Conservation (phyloP, 2,329 filamentous ascomycete species). For the Botrytis aclada region DNA sequence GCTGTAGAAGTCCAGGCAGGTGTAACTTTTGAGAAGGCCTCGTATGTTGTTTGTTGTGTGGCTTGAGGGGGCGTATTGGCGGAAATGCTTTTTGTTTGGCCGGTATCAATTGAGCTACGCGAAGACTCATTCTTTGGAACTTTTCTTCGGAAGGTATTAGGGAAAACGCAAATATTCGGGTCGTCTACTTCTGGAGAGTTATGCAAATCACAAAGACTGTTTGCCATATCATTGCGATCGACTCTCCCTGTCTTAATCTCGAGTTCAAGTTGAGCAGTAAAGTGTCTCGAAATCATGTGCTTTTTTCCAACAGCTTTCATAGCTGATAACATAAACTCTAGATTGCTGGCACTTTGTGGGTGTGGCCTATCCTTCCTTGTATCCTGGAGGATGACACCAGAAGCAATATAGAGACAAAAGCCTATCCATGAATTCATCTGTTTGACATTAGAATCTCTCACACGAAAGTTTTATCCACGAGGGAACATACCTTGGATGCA, state of each 20-base stretch:
- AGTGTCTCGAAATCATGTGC: slow-evolving; percentile 76
- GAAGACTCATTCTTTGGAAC: background rate
- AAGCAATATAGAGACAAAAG: slow-evolving; percentile 81
- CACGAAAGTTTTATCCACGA: background rate
- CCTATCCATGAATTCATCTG: slow-evolving; percentile 77
- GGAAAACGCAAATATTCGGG: background rate
- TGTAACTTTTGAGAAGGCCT: background rate
- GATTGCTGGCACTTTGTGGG: slow-evolving; percentile 41
- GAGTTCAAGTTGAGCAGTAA: slow-evolving; percentile 79
- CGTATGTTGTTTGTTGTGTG: background rate
- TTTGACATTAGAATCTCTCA: slow-evolving; percentile 17
- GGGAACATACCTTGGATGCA: slow-evolving; percentile 43
- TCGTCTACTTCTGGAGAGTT: background rate
- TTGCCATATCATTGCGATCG: background rate
- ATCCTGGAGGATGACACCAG: slow-evolving; percentile 77
- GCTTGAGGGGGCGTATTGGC: background rate
- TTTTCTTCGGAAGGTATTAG: background rate
- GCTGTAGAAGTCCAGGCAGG: too few relatives aligned
- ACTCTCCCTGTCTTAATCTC: slow-evolving; percentile 58
- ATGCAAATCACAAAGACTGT: background rate
- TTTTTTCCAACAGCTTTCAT: slow-evolving; percentile 73
- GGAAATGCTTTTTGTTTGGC: background rate
- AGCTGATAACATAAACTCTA: slow-evolving; percentile 74
- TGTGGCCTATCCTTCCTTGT: slow-evolving; percentile 47
- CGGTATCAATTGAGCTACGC: background rate